phyloP scores from a whole-genome alignment of 1,139 yeast species.

The Trichomonascaceae sp. region DNA sequence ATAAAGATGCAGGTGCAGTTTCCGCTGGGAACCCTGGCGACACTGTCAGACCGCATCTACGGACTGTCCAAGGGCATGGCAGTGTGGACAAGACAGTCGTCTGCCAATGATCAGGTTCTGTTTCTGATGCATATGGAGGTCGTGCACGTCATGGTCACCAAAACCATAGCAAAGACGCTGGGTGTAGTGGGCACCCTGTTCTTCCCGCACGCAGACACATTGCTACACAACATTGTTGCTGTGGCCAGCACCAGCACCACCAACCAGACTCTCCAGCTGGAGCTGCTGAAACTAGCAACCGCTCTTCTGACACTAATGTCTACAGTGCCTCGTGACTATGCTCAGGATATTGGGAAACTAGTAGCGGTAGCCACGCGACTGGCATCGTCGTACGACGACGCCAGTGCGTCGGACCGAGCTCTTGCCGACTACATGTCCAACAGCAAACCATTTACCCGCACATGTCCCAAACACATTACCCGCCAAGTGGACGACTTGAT shows the following conservation, averaged over 20 bases:
- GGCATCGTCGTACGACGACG: slow-evolving; percentile 11
- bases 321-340: slow-evolving; percentile 9
- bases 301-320: slow-evolving; percentile 8
- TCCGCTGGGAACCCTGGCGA: slow-evolving; percentile 18
- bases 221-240: slow-evolving; percentile 14
- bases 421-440: slow-evolving; percentile 50
- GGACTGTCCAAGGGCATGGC: slow-evolving; percentile 9
- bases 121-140: slow-evolving; percentile 12
- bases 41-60: slow-evolving; percentile 16
- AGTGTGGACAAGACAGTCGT: slow-evolving; percentile 8
- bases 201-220: slow-evolving; percentile 15
- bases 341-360: slow-evolving; percentile 8
- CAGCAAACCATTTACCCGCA: slow-evolving; percentile 39
- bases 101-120: slow-evolving; percentile 9
- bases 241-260: slow-evolving; percentile 2
- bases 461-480: slow-evolving; percentile 31
- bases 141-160: slow-evolving; percentile 12
- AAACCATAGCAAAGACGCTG: slow-evolving; percentile 8
- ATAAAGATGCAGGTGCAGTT: slow-evolving; percentile 18
- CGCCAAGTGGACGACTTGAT: slow-evolving; percentile 37
- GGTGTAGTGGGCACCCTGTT: slow-evolving; percentile 12
- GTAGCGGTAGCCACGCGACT: slow-evolving; percentile 16
- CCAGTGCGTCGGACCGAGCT: slow-evolving; percentile 3
- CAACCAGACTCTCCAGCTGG: slow-evolving; percentile 2
- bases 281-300: slow-evolving; percentile 10